Conservation (phyloP, 139 green algal species). For the Chlamydomonas asymmetrica region DNA sequence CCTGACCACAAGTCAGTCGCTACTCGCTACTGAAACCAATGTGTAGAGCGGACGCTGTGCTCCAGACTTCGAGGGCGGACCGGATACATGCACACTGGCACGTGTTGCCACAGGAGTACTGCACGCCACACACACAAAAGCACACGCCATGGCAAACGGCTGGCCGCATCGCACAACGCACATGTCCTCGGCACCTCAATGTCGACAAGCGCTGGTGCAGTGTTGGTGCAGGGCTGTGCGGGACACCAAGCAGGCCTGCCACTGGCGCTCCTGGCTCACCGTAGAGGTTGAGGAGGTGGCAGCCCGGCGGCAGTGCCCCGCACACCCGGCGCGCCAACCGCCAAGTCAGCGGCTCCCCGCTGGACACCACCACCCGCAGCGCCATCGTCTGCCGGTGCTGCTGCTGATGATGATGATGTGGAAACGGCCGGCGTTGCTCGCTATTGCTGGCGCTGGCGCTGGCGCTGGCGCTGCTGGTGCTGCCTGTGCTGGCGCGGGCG, state of each 20-base stretch:
- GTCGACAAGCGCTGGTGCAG: not conserved
- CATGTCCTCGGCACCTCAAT: not conserved
- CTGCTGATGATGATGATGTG: too few relatives aligned
- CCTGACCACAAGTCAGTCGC: not conserved
- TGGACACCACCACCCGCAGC: constrained; percentile 20
- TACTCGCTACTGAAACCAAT: not conserved
- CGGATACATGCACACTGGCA: not conserved
- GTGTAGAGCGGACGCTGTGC: not conserved
- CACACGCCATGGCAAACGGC: too few relatives aligned
- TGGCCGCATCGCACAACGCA: not conserved
- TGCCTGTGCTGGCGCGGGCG: too few relatives aligned
- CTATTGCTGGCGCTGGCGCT: too few relatives aligned
- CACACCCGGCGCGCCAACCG: not conserved
- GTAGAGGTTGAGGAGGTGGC: constrained; percentile 16
- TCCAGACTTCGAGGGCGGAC: not conserved
- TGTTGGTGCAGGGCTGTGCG: not conserved
- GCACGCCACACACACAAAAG: too few relatives aligned
- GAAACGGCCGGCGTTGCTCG: too few relatives aligned
- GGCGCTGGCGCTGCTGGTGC: too few relatives aligned
- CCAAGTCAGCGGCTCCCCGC: constrained; percentile 14
- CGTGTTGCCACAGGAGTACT: not conserved
- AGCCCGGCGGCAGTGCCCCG: not conserved
- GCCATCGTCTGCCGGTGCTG: not conserved
- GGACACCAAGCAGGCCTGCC: not conserved
- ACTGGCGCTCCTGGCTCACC: not conserved